These are phyloP conservation scores for Nidularia sp. DNA, from an alignment of 768 basidiomycete genomes.

Conservation along the genomic window DNA sequence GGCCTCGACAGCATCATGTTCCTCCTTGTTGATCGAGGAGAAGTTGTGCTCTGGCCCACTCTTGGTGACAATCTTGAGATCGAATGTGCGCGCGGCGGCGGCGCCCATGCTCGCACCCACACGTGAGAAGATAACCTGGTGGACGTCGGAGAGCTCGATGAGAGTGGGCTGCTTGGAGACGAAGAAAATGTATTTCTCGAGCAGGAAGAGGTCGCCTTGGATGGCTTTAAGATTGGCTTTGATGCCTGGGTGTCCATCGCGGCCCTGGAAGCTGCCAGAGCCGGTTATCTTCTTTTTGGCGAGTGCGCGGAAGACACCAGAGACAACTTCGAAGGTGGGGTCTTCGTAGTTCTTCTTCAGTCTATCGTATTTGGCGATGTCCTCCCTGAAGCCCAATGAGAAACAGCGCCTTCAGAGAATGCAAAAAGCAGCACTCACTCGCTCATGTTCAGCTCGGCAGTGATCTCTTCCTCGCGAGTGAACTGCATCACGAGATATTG, in stretches of 20 bases:
- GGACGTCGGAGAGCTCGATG: slow-evolving; percentile 85
- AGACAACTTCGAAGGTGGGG: slow-evolving; percentile 93
- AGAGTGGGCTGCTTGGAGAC: slow-evolving; percentile 94
- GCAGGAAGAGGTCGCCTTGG: slow-evolving; percentile 95
- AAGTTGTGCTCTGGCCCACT: slow-evolving; percentile 84
- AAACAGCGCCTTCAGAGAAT: not conserved
- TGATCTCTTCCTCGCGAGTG: slow-evolving; percentile 94
- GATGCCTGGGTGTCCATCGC: slow-evolving; percentile 88
- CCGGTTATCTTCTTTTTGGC: slow-evolving; percentile 90
- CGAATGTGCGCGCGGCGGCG: slow-evolving; percentile 88
- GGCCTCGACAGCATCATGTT: slow-evolving; percentile 79
- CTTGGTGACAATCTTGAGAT: slow-evolving; percentile 86
- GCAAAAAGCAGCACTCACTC: slow-evolving; percentile 52
- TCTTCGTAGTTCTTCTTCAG: slow-evolving; percentile 93
- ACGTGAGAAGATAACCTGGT: slow-evolving; percentile 89
- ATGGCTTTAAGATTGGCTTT: slow-evolving; percentile 97
- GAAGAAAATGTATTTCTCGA: slow-evolving; percentile 97
- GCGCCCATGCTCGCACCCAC: slow-evolving; percentile 83
- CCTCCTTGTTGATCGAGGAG: slow-evolving; percentile 93
- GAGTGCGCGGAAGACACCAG: slow-evolving; percentile 87
- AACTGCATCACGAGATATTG: slow-evolving; percentile 99
- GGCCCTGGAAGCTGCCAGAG: slow-evolving; percentile 81
- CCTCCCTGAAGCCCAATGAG: slow-evolving; percentile 47
- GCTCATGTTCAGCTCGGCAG: slow-evolving; percentile 87
- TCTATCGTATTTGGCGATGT: slow-evolving; percentile 73